Conservation (phyloP, 257 asterid genomes). For the Fraxinus excelsior region DNA sequence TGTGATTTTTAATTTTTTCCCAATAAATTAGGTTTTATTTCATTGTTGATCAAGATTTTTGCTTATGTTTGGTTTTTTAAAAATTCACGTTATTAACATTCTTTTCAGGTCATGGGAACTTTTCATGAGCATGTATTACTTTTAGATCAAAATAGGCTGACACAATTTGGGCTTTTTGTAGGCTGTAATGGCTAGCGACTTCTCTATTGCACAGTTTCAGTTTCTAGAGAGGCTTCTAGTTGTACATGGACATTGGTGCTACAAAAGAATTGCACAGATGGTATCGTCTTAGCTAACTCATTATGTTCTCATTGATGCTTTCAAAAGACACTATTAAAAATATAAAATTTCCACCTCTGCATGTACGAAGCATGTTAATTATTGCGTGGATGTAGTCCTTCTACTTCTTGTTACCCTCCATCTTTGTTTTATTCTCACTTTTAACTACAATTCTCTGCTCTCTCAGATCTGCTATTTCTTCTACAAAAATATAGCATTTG, state of each 20-base stretch:
- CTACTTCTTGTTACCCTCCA: background rate
- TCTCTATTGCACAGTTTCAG: constrained; percentile 94
- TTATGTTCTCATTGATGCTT: constrained; percentile 15
- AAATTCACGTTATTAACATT: background rate
- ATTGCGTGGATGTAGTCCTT: background rate
- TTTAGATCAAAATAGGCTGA: constrained; percentile 33
- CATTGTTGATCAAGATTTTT: background rate
- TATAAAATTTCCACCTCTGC: too few species aligned
- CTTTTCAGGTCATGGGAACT: background rate
- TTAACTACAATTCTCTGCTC: constrained; percentile 25
- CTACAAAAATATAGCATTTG: constrained; percentile 98
- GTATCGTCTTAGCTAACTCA: constrained; percentile 39
- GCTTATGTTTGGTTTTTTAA: background rate
- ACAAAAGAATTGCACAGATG: constrained; percentile 98
- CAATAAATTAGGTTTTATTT: background rate
- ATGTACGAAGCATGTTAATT: background rate
- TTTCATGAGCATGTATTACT: constrained; percentile 14
- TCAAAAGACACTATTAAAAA: background rate
- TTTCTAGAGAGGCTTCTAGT: constrained; percentile 96
- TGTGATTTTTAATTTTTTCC: background rate
- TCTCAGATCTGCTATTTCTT: constrained; percentile 96
- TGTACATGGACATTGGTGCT: constrained; percentile 99
- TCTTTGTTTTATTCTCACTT: constrained; percentile 13
- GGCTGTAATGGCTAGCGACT: constrained; percentile 99
- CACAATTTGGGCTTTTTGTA: constrained; percentile 48